Evolutionary conservation across 345 rosid species (phyloP).

Genomic region (Eucalyptus regnans): DNA sequence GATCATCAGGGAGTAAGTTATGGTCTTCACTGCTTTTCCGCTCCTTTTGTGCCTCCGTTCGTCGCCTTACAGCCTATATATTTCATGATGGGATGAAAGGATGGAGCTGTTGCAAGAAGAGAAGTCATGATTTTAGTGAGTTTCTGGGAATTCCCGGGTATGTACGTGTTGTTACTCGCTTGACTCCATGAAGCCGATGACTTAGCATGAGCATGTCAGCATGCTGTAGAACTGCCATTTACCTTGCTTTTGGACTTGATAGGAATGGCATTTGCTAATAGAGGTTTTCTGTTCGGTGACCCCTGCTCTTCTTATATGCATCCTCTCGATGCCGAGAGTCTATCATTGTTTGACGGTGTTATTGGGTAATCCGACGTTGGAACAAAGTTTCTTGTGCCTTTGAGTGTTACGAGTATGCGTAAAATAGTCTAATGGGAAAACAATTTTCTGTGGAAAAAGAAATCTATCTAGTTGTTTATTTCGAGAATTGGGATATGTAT

Average conservation of each 20-base stretch:
- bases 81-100: slow-evolving; percentile 95
- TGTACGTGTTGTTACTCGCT: background rate
- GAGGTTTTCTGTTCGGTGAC: background rate
- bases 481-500: background rate
- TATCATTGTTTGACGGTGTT: background rate
- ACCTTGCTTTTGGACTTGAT: background rate
- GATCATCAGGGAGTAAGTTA: slow-evolving; percentile 70
- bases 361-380: background rate
- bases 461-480: background rate
- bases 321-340: background rate
- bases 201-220: background rate
- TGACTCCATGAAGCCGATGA: background rate
- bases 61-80: slow-evolving; percentile 34
- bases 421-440: background rate
- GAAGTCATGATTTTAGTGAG: slow-evolving; percentile 80
- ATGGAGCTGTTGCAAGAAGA: slow-evolving; percentile 96
- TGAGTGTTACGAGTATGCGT: background rate
- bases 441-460: background rate
- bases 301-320: background rate
- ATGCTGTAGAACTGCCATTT: background rate
- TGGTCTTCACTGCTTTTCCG: background rate
- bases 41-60: background rate
- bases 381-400: background rate
- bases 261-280: background rate
- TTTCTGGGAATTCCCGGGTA: slow-evolving; percentile 90